Evolutionary conservation across 768 basidiomycete genomes (phyloP).

Genomic region (Pisolithus tinctorius): DNA sequence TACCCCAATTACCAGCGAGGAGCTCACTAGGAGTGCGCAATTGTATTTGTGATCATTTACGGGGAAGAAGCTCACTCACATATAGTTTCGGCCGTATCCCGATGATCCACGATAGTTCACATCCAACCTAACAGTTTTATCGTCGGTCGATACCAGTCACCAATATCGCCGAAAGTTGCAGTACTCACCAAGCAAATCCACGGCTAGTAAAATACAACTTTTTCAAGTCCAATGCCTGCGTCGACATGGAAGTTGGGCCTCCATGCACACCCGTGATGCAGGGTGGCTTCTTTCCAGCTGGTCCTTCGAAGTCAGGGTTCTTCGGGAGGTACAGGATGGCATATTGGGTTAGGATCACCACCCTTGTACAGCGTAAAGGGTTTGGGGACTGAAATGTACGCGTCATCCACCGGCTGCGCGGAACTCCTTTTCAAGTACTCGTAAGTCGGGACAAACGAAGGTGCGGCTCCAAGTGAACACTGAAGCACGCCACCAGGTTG

Average conservation of each 20-base stretch:
- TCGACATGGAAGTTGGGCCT: constrained; percentile 50
- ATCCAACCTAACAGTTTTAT: constrained; percentile 44
- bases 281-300: constrained; percentile 55
- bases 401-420: too few species aligned
- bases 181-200: constrained; percentile 57
- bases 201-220: constrained; percentile 62
- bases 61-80: constrained; percentile 21
- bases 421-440: too few species aligned
- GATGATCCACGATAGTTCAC: constrained; percentile 74
- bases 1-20: constrained; percentile 59
- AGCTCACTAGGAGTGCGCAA: constrained; percentile 28
- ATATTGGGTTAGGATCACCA: constrained; percentile 28
- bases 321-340: constrained; percentile 56
- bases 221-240: constrained; percentile 43
- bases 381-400: constrained; percentile 7
- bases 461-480: neutral
- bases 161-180: neutral
- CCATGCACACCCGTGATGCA: constrained; percentile 61
- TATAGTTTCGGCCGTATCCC: constrained; percentile 64
- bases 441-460: too few species aligned
- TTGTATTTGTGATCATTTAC: neutral
- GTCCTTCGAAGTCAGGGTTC: constrained; percentile 49
- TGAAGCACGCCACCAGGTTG: constrained; percentile 7
- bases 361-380: constrained; percentile 4
- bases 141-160: neutral